Evolutionary conservation across 768 basidiomycete species (phyloP).

Genomic region (Tulasnella sp.): DNA sequence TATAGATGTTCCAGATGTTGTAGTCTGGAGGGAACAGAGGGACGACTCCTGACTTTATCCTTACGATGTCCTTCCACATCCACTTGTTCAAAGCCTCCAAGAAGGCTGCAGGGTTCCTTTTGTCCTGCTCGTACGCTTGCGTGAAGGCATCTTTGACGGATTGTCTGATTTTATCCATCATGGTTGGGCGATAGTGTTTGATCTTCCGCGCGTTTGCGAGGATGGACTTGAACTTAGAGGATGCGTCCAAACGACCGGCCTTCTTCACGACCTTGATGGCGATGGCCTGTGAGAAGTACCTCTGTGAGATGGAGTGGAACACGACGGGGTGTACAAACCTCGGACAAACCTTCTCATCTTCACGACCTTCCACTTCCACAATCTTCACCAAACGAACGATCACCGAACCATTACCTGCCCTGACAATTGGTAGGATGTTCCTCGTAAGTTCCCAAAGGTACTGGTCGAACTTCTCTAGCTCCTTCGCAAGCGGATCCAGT

Average conservation of each 20-base stretch:
- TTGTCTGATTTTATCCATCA: constrained; percentile 66
- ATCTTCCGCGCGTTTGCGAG: constrained; percentile 85
- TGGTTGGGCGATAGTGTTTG: constrained; percentile 90
- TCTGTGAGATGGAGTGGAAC: background rate
- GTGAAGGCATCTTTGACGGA: constrained; percentile 66
- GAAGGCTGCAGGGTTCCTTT: constrained; percentile 58
- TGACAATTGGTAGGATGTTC: constrained; percentile 67
- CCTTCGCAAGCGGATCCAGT: constrained; percentile 75
- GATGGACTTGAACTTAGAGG: constrained; percentile 87
- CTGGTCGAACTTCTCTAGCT: constrained; percentile 74
- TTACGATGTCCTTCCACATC: constrained; percentile 91
- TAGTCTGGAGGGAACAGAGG: constrained; percentile 88
- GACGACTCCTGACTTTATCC: constrained; percentile 81
- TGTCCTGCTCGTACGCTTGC: constrained; percentile 48
- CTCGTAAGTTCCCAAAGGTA: constrained; percentile 69
- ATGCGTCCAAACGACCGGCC: constrained; percentile 82
- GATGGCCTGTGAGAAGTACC: constrained; percentile 50
- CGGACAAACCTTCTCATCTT: constrained; percentile 76
- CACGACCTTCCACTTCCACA: constrained; percentile 81
- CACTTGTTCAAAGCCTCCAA: constrained; percentile 62
- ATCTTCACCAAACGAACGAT: constrained; percentile 89
- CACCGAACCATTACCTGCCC: constrained; percentile 70
- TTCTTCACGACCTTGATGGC: constrained; percentile 92
- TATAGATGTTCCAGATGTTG: constrained; percentile 71
- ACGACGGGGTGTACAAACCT: background rate